Base-by-base conservation (phyloP, 768 basidiomycete genomes). In the Naganishia vaughanmartiniae region DNA sequence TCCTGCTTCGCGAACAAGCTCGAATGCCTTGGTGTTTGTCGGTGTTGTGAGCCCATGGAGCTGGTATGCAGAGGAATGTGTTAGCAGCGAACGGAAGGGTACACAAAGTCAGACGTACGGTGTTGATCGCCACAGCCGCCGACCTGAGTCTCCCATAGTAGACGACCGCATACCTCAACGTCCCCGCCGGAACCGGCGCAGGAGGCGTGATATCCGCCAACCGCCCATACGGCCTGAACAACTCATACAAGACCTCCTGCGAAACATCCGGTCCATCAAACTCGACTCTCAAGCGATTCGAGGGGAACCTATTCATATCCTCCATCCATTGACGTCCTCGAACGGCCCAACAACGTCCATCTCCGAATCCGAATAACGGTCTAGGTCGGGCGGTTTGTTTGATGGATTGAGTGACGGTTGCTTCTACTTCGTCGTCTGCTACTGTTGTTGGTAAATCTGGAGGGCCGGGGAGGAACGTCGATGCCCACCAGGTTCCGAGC, bases 251-350 rank as follows among this genome's bases (percentile, higher is more conserved):
- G 0, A 84, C 78, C 80, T 94, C 90, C 75, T 94, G 91, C 33
- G 86, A 85, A 1, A 93, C 82, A 76, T 96, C 93, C 0, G 92
- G 89, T 0, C 95, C 95, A 36, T 95, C 90, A 74, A 95, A 97
- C 7, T 86, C 82, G n/a, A 95, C 86, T 70, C 87, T 86, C 63
- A 97, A 76, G 11, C 89, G 84, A 2, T 84, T 83, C 24, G 90
- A 89, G 0, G 92, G 88, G 78, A 87, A 95, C 65, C 90, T 85
- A 70, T 88, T 84, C 87, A 97, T 87, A 74, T 98, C 95, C 90
- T 94, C 54, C 17, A 30, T 54, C 80, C 80, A 81, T 65, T 81
- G 80, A 51, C 76, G 70, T 19, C 80, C 80, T 66, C 78, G 79
- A 26, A 81, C 80, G 4, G 77, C 70, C 80, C 80, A 81, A 45